Evolutionary conservation across 768 basidiomycete genomes (phyloP).

Genomic region (Podaxis mareebaensis): DNA sequence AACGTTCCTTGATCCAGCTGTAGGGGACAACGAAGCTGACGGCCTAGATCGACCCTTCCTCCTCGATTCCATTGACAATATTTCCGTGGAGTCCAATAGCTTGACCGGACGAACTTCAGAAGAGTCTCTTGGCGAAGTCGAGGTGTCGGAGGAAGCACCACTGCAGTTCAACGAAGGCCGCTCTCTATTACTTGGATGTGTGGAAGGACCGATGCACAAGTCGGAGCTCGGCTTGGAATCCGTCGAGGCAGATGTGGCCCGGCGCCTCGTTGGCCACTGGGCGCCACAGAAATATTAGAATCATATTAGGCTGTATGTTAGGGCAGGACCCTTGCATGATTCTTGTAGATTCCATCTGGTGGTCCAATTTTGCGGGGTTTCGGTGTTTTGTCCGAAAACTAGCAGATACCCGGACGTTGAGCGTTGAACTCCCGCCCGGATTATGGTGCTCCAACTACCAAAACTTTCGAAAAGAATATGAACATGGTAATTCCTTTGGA

Average conservation of each 20-base stretch:
- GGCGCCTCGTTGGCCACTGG: slow-evolving; percentile 62
- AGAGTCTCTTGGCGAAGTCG: slow-evolving; percentile 14
- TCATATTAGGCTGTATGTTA: too few relatives aligned
- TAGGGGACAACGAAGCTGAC: neutral
- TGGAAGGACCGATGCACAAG: neutral
- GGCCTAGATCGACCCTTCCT: neutral
- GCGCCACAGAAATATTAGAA: slow-evolving; percentile 53
- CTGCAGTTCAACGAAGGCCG: slow-evolving; percentile 15
- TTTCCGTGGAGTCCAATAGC: neutral
- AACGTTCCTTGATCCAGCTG: neutral
- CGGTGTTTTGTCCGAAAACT: too few relatives aligned
- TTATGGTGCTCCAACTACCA: too few relatives aligned
- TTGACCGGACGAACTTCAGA: neutral
- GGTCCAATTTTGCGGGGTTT: too few relatives aligned
- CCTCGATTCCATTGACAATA: neutral
- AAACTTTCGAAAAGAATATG: too few relatives aligned
- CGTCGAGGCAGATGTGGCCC: slow-evolving; percentile 67
- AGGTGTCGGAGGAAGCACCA: neutral
- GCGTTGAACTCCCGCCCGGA: too few relatives aligned
- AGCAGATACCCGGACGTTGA: too few relatives aligned
- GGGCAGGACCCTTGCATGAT: too few relatives aligned
- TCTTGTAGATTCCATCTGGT: too few relatives aligned
- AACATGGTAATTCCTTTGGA: too few relatives aligned
- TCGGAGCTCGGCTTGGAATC: slow-evolving; percentile 30
- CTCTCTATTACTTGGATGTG: slow-evolving; percentile 2